These are phyloP conservation scores for Paxillus ammoniavirescens DNA, from an alignment of 768 basidiomycete genomes.

Conservation along the genomic window DNA sequence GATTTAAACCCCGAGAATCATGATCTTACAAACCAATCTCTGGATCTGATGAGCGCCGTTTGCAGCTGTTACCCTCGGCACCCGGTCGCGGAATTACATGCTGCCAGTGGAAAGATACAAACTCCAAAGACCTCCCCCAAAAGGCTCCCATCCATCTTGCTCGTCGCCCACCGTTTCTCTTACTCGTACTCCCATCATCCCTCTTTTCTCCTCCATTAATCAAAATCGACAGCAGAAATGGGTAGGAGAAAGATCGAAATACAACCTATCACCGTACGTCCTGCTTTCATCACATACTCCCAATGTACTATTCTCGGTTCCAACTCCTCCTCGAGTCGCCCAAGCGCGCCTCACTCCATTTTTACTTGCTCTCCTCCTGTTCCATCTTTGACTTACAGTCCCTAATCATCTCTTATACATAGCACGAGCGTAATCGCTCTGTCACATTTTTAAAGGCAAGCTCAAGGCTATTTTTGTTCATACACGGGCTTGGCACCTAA, in stretches of 20 bases:
- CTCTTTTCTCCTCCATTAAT: not conserved
- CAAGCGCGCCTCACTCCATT: slow-evolving; percentile 24
- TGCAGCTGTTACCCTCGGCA: slow-evolving; percentile 36
- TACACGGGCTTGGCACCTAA: slow-evolving; percentile 32
- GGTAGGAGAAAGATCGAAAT: slow-evolving; percentile 82
- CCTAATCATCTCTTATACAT: slow-evolving; percentile 43
- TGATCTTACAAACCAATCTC: slow-evolving; percentile 26
- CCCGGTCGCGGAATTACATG: slow-evolving; percentile 39
- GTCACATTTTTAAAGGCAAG: slow-evolving; percentile 88
- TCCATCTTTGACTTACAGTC: slow-evolving; percentile 31
- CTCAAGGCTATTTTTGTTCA: slow-evolving; percentile 62
- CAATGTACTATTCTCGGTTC: slow-evolving; percentile 19
- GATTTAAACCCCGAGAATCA: slow-evolving; percentile 10
- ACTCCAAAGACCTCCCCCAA: slow-evolving; percentile 30
- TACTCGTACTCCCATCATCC: slow-evolving; percentile 22
- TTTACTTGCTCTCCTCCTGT: slow-evolving; percentile 26
- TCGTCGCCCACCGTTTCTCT: slow-evolving; percentile 13
- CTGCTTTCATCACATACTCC: slow-evolving; percentile 6
- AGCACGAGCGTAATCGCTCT: slow-evolving; percentile 90
- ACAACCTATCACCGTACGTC: slow-evolving; percentile 72
- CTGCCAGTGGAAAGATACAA: slow-evolving; percentile 34
- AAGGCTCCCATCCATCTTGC: slow-evolving; percentile 32
- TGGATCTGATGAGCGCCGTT: slow-evolving; percentile 36
- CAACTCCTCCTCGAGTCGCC: slow-evolving; percentile 4
- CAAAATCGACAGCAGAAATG: slow-evolving; percentile 38